phyloP scores from a whole-genome alignment of 202 grass and related monocot species.

The Digitaria exilis region DNA sequence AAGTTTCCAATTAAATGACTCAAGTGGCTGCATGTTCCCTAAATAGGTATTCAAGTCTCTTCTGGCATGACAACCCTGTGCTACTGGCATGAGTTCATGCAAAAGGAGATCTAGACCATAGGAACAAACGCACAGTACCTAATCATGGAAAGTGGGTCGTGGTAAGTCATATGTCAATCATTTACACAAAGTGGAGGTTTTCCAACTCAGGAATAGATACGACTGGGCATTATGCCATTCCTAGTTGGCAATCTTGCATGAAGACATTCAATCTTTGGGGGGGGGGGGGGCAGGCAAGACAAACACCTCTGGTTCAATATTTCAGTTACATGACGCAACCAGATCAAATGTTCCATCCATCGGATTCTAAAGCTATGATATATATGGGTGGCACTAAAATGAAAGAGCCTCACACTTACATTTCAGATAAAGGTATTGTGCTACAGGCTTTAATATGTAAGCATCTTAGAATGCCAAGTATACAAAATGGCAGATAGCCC shows the following conservation, averaged over 20 bases:
- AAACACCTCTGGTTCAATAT: constrained; percentile 1
- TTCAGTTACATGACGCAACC: background rate
- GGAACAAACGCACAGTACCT: background rate
- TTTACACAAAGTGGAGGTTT: no score
- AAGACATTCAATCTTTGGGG: no score
- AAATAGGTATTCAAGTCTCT: background rate
- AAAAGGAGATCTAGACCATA: constrained; percentile 5
- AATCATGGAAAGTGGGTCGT: background rate
- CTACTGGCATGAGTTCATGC: background rate
- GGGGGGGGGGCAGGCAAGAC: no score
- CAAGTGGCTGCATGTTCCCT: background rate
- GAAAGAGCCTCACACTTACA: background rate
- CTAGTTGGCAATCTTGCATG: background rate
- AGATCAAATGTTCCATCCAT: background rate
- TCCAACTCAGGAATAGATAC: constrained; percentile 11
- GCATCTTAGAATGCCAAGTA: background rate
- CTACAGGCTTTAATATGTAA: constrained; percentile 18
- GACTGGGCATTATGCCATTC: background rate
- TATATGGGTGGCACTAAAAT: background rate
- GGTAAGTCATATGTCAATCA: background rate
- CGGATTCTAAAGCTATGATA: constrained; percentile 21
- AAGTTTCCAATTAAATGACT: background rate
- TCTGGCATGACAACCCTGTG: background rate
- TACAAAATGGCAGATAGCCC: background rate
- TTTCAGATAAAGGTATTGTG: background rate